Evolutionary conservation across 2,329 filamentous ascomycete species (phyloP).

Genomic region (Bipolaris victoriae): DNA sequence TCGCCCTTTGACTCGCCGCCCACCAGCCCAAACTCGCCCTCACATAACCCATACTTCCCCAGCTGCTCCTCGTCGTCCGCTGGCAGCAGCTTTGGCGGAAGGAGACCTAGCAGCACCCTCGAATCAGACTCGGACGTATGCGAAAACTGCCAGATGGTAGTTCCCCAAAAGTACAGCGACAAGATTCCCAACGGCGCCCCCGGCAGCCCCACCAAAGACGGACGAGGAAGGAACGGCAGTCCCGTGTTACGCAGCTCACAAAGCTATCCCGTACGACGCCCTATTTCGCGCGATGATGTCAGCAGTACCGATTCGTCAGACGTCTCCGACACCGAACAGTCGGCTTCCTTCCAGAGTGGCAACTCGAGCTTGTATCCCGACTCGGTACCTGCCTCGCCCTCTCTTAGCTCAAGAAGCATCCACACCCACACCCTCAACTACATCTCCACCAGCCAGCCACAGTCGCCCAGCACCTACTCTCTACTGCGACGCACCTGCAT

Average conservation of each 20-base stretch:
- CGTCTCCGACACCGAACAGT: constrained; percentile 48
- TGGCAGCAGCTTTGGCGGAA: constrained; percentile 38
- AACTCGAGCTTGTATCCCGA: constrained; percentile 39
- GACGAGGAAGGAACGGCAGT: constrained; percentile 58
- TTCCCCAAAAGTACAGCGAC: constrained; percentile 61
- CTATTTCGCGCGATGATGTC: constrained; percentile 33
- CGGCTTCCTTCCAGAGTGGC: constrained; percentile 44
- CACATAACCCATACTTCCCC: constrained; percentile 59
- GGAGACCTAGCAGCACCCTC: constrained; percentile 45
- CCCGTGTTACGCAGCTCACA: constrained; percentile 63
- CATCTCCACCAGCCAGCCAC: constrained; percentile 63
- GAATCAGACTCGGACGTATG: constrained; percentile 60
- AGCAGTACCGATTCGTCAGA: constrained; percentile 47
- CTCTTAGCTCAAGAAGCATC: constrained; percentile 49
- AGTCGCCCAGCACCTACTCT: constrained; percentile 60
- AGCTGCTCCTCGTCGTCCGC: constrained; percentile 41
- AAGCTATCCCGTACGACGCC: constrained; percentile 59
- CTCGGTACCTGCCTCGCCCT: constrained; percentile 50
- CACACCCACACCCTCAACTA: constrained; percentile 65
- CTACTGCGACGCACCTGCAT: constrained; percentile 63
- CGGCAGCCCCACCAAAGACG: constrained; percentile 57
- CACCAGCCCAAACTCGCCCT: constrained; percentile 49
- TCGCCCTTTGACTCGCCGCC: constrained; percentile 52
- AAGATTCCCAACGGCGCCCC: constrained; percentile 61
- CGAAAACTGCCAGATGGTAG: constrained; percentile 63